Conservation (phyloP, 805 yeast species). For the Ogataea parapolymorpha region DNA sequence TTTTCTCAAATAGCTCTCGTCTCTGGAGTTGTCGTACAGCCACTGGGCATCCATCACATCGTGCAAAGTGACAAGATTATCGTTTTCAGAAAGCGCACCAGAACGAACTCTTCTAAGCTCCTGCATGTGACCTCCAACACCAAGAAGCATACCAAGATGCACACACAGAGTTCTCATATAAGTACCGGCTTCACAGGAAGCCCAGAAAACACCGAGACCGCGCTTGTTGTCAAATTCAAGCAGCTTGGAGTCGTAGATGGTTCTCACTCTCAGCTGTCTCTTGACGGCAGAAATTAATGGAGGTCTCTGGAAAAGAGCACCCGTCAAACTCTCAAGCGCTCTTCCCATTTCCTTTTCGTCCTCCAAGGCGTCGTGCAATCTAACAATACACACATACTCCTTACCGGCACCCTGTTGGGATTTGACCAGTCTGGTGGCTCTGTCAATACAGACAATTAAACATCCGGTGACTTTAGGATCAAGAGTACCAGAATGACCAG, state of each 20-base stretch:
- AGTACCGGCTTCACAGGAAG: slow-evolving; percentile 99
- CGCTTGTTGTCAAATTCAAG: slow-evolving; percentile 96
- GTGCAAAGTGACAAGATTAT: slow-evolving; percentile 91
- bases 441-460: slow-evolving; percentile 94
- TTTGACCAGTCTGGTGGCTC: slow-evolving; percentile 97
- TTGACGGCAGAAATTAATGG: slow-evolving; percentile 98
- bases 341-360: slow-evolving; percentile 86
- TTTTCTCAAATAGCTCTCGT: slow-evolving; percentile 91
- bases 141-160: slow-evolving; percentile 95
- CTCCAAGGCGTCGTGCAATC: slow-evolving; percentile 89
- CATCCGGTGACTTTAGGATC: slow-evolving; percentile 98
- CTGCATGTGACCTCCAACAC: slow-evolving; percentile 99
- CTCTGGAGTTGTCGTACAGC: slow-evolving; percentile 95
- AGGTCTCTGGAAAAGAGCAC: slow-evolving; percentile 98
- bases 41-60: slow-evolving; percentile 98
- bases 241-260: slow-evolving; percentile 92
- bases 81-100: slow-evolving; percentile 90
- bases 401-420: slow-evolving; percentile 99
- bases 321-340: slow-evolving; percentile 89
- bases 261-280: slow-evolving; percentile 97
- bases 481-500: slow-evolving; percentile 98
- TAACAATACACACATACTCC: slow-evolving; percentile 96
- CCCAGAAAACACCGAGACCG: slow-evolving; percentile 98
- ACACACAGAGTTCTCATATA: slow-evolving; percentile 99
- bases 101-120: slow-evolving; percentile 98